Evolutionary conservation across 2,329 filamentous ascomycete genomes (phyloP).

Genomic region (Lachnellula subtilissima): DNA sequence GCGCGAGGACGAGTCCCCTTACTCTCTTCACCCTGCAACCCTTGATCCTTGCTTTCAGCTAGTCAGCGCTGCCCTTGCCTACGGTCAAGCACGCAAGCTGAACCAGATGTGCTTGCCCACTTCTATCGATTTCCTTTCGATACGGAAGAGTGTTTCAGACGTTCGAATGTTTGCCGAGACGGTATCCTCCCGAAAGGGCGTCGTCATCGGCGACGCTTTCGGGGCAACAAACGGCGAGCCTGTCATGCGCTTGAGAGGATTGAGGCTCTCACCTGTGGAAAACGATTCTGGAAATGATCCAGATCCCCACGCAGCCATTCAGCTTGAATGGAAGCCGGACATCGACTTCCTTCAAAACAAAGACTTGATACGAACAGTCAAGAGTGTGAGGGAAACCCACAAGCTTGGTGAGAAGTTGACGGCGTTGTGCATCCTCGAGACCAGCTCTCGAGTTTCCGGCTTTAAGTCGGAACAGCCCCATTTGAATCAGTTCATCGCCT

Average conservation of each 20-base stretch:
- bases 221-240: not conserved
- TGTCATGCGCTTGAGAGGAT: not conserved
- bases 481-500: not conserved
- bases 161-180: not conserved
- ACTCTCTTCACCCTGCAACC: constrained; percentile 13
- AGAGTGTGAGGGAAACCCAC: constrained; percentile 1
- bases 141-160: not conserved
- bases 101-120: constrained; percentile 13
- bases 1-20: constrained; percentile 4
- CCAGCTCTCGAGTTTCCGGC: not conserved
- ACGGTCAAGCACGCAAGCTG: constrained; percentile 10
- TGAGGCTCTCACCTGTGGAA: constrained; percentile 7
- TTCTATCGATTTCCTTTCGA: constrained; percentile 12
- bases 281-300: not conserved
- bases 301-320: constrained; percentile 11
- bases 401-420: constrained; percentile 13
- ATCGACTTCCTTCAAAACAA: constrained; percentile 12
- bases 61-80: constrained; percentile 8
- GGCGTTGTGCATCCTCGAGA: constrained; percentile 15
- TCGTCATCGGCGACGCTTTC: constrained; percentile 1
- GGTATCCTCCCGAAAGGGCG: not conserved
- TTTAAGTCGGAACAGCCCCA: not conserved
- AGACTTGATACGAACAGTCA: constrained; percentile 8
- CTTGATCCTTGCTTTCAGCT: constrained; percentile 14
- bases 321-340: constrained; percentile 16